phyloP scores from a whole-genome alignment of 495 filamentous ascomycete genomes.

The Oleoguttula mirabilis region DNA sequence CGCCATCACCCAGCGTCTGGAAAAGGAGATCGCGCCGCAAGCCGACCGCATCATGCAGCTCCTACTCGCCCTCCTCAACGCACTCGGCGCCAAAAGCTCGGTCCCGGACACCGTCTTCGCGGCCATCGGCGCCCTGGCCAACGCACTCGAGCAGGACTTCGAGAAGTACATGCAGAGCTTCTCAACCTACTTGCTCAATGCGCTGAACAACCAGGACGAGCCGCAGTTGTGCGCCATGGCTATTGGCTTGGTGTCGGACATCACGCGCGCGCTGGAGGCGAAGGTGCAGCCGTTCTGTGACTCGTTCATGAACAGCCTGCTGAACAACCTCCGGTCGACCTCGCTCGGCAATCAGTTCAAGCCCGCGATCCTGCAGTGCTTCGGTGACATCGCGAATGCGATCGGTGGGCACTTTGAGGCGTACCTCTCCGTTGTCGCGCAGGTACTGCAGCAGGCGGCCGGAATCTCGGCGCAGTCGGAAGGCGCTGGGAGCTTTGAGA shows the following conservation, averaged over 20 bases:
- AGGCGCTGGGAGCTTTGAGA: constrained; percentile 60
- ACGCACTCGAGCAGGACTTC: constrained; percentile 83
- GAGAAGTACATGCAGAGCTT: constrained; percentile 95
- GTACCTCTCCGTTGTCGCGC: constrained; percentile 81
- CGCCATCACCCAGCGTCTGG: constrained; percentile 81
- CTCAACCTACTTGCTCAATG: constrained; percentile 77
- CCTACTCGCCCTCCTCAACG: constrained; percentile 65
- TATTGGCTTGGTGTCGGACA: constrained; percentile 91
- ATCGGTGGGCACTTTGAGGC: constrained; percentile 87
- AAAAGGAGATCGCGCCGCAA: constrained; percentile 81
- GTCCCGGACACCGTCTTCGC: constrained; percentile 91
- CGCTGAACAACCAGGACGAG: constrained; percentile 89
- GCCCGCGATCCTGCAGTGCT: constrained; percentile 93
- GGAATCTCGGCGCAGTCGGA: constrained; percentile 59
- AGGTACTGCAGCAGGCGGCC: constrained; percentile 86
- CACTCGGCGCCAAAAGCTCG: constrained; percentile 73
- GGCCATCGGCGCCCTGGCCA: constrained; percentile 72
- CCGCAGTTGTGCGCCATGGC: constrained; percentile 89
- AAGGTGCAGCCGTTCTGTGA: constrained; percentile 90
- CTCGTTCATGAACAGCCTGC: constrained; percentile 89
- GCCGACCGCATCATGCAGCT: constrained; percentile 87
- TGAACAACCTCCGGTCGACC: constrained; percentile 70
- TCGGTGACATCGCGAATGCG: constrained; percentile 93
- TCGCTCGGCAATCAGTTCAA: constrained; percentile 89
- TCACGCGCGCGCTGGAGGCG: constrained; percentile 79